A percentile compares a stretch with the other conserved stretches of the same genome.
Conservation (phyloP, 2,329 filamentous ascomycete genomes). For the Ophiosphaerella herpotricha region DNA sequence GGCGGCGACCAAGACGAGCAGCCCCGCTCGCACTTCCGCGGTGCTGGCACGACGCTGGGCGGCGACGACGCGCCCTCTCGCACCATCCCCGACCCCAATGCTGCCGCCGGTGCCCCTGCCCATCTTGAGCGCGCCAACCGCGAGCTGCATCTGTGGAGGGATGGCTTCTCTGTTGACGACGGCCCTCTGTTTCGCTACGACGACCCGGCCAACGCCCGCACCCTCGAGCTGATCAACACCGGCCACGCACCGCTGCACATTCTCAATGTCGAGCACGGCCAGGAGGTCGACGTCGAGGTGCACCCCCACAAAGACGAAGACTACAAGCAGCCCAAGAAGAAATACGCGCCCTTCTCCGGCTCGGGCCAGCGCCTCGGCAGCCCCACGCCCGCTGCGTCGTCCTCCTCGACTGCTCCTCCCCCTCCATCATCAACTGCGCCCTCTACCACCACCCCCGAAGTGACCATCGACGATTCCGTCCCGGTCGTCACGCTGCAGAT, state of each 20-base stretch:
- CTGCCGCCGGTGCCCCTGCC: constrained; percentile 38
- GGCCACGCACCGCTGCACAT: constrained; percentile 78
- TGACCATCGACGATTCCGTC: constrained; percentile 65
- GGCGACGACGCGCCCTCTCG: constrained; percentile 76
- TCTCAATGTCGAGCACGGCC: constrained; percentile 74
- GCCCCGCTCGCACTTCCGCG: constrained; percentile 63
- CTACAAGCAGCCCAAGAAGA: constrained; percentile 72
- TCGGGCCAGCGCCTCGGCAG: constrained; percentile 75
- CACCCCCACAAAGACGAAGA: constrained; percentile 74
- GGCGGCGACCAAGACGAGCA: constrained; percentile 56
- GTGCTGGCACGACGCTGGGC: constrained; percentile 75
- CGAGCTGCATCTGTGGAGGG: constrained; percentile 77
- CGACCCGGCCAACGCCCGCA: constrained; percentile 73
- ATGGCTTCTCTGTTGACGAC: constrained; percentile 85
- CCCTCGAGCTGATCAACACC: constrained; percentile 74
- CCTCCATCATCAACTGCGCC: constrained; percentile 29
- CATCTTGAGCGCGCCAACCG: constrained; percentile 64
- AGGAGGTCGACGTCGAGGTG: constrained; percentile 79
- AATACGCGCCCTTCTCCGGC: constrained; percentile 76
- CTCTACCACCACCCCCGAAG: constrained; percentile 40
- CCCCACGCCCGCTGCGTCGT: constrained; percentile 68
- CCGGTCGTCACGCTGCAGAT: constrained; percentile 75
- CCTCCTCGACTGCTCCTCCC: constrained; percentile 13
- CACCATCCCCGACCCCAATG: constrained; percentile 65
- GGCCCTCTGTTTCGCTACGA: constrained; percentile 78